These are phyloP conservation scores for Eucalyptus sp. DNA, from an alignment of 345 rosid genomes.

Conservation along the genomic window DNA sequence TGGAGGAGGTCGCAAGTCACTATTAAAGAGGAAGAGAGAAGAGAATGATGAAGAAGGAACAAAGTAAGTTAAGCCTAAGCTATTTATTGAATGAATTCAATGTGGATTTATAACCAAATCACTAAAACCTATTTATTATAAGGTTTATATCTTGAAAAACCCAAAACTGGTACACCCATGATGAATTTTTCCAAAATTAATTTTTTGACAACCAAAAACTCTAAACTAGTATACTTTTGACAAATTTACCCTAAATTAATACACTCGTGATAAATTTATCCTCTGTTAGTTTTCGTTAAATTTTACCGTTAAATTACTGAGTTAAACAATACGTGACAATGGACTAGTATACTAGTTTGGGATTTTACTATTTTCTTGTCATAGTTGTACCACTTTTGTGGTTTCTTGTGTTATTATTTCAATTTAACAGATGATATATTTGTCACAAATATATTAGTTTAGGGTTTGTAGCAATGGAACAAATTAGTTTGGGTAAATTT, in stretches of 20 bases:
- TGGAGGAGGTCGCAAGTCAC: background rate
- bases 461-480: accelerated
- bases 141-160: too few relatives aligned
- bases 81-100: too few relatives aligned
- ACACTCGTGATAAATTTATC: too few relatives aligned
- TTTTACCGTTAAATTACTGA: too few relatives aligned
- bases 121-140: background rate
- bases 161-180: accelerated
- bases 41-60: background rate
- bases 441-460: too few relatives aligned
- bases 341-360: accelerated
- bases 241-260: accelerated
- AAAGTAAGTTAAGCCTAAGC: background rate
- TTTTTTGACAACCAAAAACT: too few relatives aligned
- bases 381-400: too few relatives aligned
- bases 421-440: accelerated
- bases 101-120: background rate
- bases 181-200: too few relatives aligned
- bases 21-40: background rate
- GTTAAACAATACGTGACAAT: accelerated
- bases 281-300: too few relatives aligned
- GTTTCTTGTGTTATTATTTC: too few relatives aligned
- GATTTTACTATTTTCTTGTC: accelerated
- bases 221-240: accelerated
- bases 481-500: too few relatives aligned